Conservation (phyloP, 176 grass and related monocot genomes). For the Oryza glaberrima region DNA sequence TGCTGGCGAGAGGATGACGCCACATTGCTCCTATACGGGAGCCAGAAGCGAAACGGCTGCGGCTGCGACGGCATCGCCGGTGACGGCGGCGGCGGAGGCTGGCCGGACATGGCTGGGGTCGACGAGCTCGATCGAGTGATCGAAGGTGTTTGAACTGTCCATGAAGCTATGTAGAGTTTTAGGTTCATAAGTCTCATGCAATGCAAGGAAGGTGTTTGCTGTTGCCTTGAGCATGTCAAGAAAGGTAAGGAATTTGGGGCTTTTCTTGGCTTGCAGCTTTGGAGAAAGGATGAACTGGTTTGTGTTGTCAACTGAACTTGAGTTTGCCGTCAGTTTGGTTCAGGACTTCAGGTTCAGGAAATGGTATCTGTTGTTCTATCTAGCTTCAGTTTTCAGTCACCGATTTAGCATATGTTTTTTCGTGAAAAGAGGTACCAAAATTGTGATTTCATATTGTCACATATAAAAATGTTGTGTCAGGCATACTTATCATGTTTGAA, state of each 20-base stretch:
- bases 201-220: constrained; percentile 13
- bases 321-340: background rate
- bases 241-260: constrained; percentile 49
- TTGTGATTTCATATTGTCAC: background rate
- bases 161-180: constrained; percentile 17
- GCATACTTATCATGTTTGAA: background rate
- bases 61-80: background rate
- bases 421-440: background rate
- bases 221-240: constrained; percentile 26
- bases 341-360: constrained; percentile 21
- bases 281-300: constrained; percentile 42
- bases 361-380: background rate
- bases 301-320: background rate
- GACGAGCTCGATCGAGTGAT: background rate
- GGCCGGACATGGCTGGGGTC: constrained; percentile 38
- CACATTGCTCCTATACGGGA: constrained; percentile 45
- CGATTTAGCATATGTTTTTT: background rate
- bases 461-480: too few relatives aligned
- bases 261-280: constrained; percentile 51
- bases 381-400: background rate
- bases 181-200: constrained; percentile 27
- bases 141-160: background rate
- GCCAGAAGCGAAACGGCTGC: constrained; percentile 62
- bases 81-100: background rate
- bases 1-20: constrained; percentile 30